Evolutionary conservation across 306 rosid species (phyloP).

Genomic region (Cicer yamashitae): DNA sequence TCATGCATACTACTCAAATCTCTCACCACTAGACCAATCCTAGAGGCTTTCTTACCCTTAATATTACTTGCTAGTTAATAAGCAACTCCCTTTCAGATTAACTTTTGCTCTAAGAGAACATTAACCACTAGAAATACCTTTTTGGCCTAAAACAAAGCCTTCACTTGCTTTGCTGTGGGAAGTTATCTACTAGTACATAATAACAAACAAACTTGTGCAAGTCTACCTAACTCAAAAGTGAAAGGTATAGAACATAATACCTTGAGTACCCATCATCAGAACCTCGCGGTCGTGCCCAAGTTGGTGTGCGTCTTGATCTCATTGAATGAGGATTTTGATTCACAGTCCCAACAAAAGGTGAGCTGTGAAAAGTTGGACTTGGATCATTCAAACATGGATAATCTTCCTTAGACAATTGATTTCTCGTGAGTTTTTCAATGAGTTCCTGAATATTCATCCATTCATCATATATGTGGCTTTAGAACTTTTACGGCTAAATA

Average conservation of each 20-base stretch:
- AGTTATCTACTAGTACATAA: background rate
- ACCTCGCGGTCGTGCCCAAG: conserved; percentile 90
- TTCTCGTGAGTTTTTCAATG: conserved; percentile 77
- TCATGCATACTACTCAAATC: no score
- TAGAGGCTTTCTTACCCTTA: background rate
- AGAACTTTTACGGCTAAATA: conserved; percentile 26
- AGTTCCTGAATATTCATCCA: conserved; percentile 71
- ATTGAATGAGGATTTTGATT: conserved; percentile 75
- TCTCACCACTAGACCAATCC: no score
- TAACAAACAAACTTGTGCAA: conserved; percentile 30
- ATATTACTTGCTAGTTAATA: background rate
- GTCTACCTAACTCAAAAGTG: conserved; percentile 3
- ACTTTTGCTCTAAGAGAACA: background rate
- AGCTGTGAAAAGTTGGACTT: conserved; percentile 67
- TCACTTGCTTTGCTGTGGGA: background rate
- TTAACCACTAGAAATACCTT: conserved; percentile 3
- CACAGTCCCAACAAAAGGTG: conserved; percentile 58
- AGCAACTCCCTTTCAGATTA: background rate
- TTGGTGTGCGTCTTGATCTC: conserved; percentile 87
- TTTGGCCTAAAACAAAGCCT: conserved; percentile 8
- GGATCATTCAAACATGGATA: conserved; percentile 96
- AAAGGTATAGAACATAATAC: conserved; percentile 48
- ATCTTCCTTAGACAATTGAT: conserved; percentile 84
- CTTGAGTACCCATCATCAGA: conserved; percentile 98
- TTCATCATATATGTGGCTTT: conserved; percentile 24